Evolutionary conservation across 169 alveolate genomes (phyloP).

Genomic region (Plasmodium gallinaceum): DNA sequence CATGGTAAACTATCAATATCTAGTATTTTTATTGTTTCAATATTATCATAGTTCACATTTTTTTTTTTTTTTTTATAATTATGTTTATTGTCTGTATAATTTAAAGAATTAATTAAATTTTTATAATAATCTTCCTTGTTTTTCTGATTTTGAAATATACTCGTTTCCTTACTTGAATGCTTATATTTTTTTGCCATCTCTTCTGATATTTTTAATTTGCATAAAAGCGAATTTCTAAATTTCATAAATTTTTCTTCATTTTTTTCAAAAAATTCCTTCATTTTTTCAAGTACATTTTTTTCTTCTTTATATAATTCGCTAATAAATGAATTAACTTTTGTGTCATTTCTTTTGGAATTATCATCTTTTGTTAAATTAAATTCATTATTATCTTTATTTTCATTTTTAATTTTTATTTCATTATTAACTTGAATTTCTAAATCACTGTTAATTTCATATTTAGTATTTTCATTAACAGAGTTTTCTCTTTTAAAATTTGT

Average conservation of each 20-base stretch:
- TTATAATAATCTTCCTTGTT: constrained; percentile 60
- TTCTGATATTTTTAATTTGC: constrained; percentile 72
- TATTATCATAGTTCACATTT: constrained; percentile 44
- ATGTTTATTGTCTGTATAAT: constrained; percentile 16
- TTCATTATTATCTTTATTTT: not conserved
- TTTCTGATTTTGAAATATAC: constrained; percentile 24
- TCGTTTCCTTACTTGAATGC: constrained; percentile 57
- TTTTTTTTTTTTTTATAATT: constrained; percentile 55
- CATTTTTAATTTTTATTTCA: not conserved
- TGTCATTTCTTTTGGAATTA: not conserved
- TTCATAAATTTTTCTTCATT: constrained; percentile 42
- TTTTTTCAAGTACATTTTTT: constrained; percentile 48
- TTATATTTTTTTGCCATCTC: constrained; percentile 49
- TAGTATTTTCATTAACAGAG: not conserved
- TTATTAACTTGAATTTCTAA: not conserved
- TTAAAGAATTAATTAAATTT: constrained; percentile 38
- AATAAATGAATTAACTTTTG: constrained; percentile 21
- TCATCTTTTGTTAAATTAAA: not conserved
- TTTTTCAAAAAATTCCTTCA: constrained; percentile 68
- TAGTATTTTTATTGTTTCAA: constrained; percentile 79
- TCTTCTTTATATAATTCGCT: constrained; percentile 63
- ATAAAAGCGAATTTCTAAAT: constrained; percentile 54
- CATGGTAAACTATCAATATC: constrained; percentile 84
- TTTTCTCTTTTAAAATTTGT: constrained; percentile 4
- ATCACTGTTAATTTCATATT: constrained; percentile 20